Base-by-base conservation (phyloP, 192 early-diverging fungal genomes). In the Coemansia sp. region DNA sequence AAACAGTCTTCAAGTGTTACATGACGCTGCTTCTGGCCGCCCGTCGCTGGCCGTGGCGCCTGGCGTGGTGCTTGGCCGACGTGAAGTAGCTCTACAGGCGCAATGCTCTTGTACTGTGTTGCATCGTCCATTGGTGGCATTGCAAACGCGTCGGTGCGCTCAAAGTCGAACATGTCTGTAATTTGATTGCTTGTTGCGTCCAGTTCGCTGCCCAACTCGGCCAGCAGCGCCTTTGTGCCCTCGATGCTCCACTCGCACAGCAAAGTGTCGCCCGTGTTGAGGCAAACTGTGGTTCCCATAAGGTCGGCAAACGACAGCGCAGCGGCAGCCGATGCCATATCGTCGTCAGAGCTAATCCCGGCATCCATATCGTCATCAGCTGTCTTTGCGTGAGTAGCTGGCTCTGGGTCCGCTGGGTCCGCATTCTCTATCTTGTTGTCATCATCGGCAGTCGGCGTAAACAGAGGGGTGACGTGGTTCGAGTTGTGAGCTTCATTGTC, bases 1-100 rank as follows among this genome's bases (percentile, higher is more conserved):
- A 94, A 59, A 55, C 92, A 94, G 61, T 90, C 86, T 31, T 83
- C 64, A 31, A 94, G 60, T 6, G 85, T 84, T 6, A 93, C 72
- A 69, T 59, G 57, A 37, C 22, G 53, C 55, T 64, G 61, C 12
- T 41, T 26, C 25, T 27, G 49, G 10, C n/a, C 39, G 23, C 5
- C 52, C 1, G 10, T 12, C 9, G 75, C 29, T 10, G 48, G 62
- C 7, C 61, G 59, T 3, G 43, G 21, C 10, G 52, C 64, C 27
- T 55, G 16, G 16, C 61, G 65, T 19, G 65, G 71, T 25, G 43
- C 4, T 41, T 64, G 53, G 21, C 38, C 38, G 14, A 68, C 39
- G 10, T 26, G 4, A 16, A 67, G 27, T 9, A 26, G 41, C 4
- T 56, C 50, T 11, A 67, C 19, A 6, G 64, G 64, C 41, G 38